phyloP scores from a whole-genome alignment of 352 stramenopile species.

The Phytopythium kandeliae region DNA sequence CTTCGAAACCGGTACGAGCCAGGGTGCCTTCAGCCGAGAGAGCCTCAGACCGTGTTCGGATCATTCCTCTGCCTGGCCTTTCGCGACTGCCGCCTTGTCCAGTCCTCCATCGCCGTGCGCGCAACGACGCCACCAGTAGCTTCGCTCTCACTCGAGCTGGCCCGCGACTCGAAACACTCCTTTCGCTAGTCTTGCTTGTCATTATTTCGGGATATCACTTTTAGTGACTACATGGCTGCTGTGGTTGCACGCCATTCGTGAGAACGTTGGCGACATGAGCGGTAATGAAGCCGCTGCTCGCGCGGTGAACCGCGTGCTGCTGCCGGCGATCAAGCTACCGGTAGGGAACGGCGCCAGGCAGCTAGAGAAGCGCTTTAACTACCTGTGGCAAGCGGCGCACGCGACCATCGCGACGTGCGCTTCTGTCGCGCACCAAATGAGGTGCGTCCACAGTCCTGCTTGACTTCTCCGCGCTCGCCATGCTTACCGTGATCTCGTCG shows the following conservation, averaged over 20 bases:
- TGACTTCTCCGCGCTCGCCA: not conserved
- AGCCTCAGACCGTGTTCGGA: too few species aligned
- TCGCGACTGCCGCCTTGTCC: not conserved
- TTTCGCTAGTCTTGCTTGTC: too few species aligned
- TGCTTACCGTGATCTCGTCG: not conserved
- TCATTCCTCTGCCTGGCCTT: not conserved
- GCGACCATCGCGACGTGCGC: slow-evolving; percentile 28
- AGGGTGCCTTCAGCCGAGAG: too few species aligned
- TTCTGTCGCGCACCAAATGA: slow-evolving; percentile 44
- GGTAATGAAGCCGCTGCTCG: not conserved
- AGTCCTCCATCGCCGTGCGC: not conserved
- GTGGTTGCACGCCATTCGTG: not conserved
- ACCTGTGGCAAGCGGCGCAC: slow-evolving; percentile 62
- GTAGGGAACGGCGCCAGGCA: slow-evolving; percentile 33
- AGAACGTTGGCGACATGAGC: not conserved
- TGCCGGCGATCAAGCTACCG: slow-evolving; percentile 37
- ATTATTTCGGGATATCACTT: too few species aligned
- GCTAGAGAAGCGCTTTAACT: slow-evolving; percentile 61
- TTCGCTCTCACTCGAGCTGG: not conserved
- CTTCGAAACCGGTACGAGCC: too few species aligned
- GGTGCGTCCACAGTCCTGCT: slow-evolving; percentile 16
- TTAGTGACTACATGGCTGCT: too few species aligned
- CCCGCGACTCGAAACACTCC: not conserved
- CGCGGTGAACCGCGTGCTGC: slow-evolving; percentile 12
- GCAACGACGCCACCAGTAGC: not conserved